Conservation (phyloP, 768 basidiomycete genomes). For the Cubamyces sp. region DNA sequence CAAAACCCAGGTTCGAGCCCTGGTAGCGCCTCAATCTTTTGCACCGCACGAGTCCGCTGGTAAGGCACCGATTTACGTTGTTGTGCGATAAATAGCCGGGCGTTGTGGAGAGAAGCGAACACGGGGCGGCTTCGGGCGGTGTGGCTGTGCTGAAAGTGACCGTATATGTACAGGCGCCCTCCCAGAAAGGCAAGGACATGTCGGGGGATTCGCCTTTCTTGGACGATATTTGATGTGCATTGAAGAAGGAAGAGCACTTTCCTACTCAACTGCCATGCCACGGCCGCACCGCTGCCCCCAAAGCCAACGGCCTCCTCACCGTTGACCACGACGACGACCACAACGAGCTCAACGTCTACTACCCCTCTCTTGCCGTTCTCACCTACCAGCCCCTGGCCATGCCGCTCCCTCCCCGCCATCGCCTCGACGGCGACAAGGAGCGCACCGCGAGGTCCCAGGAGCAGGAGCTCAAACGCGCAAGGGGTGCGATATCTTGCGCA, state of each 20-base stretch:
- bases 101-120: slow-evolving; percentile 2
- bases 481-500: slow-evolving; percentile 78
- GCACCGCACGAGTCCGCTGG: neutral
- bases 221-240: neutral
- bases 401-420: slow-evolving; percentile 30
- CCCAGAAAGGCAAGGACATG: neutral
- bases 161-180: slow-evolving; percentile 5
- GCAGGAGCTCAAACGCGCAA: slow-evolving; percentile 72
- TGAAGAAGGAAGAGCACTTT: slow-evolving; percentile 7
- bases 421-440: slow-evolving; percentile 31
- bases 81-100: neutral
- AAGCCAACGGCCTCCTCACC: slow-evolving; percentile 4
- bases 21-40: slow-evolving; percentile 14
- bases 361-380: slow-evolving; percentile 8
- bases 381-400: slow-evolving; percentile 16
- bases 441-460: slow-evolving; percentile 42
- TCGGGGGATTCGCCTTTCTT: slow-evolving; percentile 12
- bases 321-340: slow-evolving; percentile 16
- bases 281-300: neutral
- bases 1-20: slow-evolving; percentile 22
- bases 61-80: no score
- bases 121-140: slow-evolving; percentile 15
- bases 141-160: slow-evolving; percentile 5
- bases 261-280: slow-evolving; percentile 14
- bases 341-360: neutral